A percentile compares a stretch with the other conserved stretches of the same genome.
Conservation (phyloP, 140 eudicot species). For the Cichorium intybus region DNA sequence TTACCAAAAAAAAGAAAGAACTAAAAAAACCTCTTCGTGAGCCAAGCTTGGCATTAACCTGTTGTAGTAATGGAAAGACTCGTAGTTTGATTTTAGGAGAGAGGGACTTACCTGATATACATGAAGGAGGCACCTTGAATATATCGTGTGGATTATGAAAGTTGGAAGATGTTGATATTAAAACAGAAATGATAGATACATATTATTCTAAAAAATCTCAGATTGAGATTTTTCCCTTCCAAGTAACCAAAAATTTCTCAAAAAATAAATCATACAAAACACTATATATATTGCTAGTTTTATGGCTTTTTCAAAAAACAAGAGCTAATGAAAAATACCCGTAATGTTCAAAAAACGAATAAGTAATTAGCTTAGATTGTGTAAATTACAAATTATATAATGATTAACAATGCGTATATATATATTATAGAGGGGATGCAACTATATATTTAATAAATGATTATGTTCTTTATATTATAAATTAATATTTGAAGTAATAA, state of each 20-base stretch:
- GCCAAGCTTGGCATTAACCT: not conserved
- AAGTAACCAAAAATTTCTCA: too few relatives aligned
- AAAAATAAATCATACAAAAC: too few relatives aligned
- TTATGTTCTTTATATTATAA: not conserved
- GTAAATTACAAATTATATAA: not conserved
- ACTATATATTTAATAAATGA: not conserved
- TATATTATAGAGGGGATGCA: not conserved
- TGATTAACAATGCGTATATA: not conserved
- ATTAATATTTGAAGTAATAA: constrained; percentile 13
- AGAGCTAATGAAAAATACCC: not conserved
- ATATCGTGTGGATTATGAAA: not conserved
- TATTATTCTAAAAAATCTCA: not conserved
- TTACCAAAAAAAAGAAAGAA: not conserved
- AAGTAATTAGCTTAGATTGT: not conserved
- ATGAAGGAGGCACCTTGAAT: not conserved
- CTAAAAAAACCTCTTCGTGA: not conserved
- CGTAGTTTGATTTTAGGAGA: not conserved
- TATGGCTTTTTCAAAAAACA: not conserved
- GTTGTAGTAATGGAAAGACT: not conserved
- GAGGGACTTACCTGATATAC: not conserved
- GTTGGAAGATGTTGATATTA: not conserved
- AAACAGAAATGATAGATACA: not conserved
- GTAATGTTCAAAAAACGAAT: not conserved
- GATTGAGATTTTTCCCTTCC: too few relatives aligned
- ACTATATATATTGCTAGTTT: not conserved